Evolutionary conservation across 305 asterid species (phyloP).

Genomic region (Caryopteris hybrid): DNA sequence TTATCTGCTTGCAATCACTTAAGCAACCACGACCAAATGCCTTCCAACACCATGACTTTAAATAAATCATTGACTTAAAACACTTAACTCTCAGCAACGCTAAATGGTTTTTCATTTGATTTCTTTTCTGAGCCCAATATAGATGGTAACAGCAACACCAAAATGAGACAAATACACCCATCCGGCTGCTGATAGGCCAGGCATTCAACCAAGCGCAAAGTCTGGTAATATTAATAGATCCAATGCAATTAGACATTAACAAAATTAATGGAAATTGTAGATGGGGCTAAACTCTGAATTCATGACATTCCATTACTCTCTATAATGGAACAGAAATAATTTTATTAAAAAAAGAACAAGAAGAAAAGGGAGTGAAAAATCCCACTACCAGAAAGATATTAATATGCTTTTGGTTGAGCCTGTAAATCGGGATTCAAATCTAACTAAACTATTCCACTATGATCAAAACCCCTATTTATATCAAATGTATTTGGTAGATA

Average conservation of each 20-base stretch:
- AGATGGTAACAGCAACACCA: not conserved
- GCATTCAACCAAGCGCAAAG: not conserved
- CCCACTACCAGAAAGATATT: not conserved
- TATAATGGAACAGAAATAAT: no score
- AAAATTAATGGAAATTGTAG: not conserved
- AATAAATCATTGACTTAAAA: not conserved
- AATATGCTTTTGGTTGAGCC: not conserved
- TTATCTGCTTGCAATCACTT: not conserved
- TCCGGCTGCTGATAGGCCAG: not conserved
- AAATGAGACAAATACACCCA: not conserved
- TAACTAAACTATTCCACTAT: not conserved
- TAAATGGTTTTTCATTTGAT: not conserved
- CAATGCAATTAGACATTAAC: not conserved
- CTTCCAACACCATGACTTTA: not conserved
- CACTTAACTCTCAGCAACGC: not conserved
- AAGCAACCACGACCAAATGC: not conserved
- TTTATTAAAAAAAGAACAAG: no score
- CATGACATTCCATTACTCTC: not conserved
- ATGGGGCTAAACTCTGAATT: not conserved
- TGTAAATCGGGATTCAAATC: not conserved
- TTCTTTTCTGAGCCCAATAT: not conserved
- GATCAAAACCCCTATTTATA: not conserved
- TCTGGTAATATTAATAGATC: not conserved
- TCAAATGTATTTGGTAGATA: not conserved
- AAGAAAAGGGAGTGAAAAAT: no score